A percentile compares a stretch with the other conserved stretches of the same genome.
These are phyloP conservation scores for Phytophthora vignae DNA, from an alignment of 352 stramenopile species.

Conservation along the genomic window DNA sequence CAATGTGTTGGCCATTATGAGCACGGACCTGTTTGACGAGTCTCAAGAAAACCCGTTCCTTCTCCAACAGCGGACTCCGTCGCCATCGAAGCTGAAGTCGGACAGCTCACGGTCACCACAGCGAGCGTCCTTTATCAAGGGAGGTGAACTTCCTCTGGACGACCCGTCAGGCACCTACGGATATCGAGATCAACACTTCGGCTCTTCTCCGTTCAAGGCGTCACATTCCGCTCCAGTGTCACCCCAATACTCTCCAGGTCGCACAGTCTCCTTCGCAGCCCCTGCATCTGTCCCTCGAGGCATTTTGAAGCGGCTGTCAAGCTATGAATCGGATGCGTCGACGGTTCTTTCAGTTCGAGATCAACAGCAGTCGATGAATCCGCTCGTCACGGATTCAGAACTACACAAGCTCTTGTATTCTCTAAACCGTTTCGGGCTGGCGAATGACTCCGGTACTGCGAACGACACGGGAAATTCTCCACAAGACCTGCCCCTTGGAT, in stretches of 20 bases:
- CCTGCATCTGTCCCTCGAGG: slow-evolving; percentile 40
- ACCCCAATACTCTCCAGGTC: slow-evolving; percentile 26
- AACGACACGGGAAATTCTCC: not conserved
- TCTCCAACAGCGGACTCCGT: slow-evolving; percentile 41
- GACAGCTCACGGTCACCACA: slow-evolving; percentile 8
- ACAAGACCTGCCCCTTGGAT: slow-evolving; percentile 5
- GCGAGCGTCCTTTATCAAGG: slow-evolving; percentile 21
- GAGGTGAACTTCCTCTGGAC: slow-evolving; percentile 48
- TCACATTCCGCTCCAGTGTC: slow-evolving; percentile 9
- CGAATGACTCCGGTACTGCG: slow-evolving; percentile 24
- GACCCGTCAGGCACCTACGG: slow-evolving; percentile 27
- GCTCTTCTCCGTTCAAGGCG: slow-evolving; percentile 13
- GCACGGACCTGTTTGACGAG: slow-evolving; percentile 76
- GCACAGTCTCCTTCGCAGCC: slow-evolving; percentile 46
- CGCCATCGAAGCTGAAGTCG: slow-evolving; percentile 20
- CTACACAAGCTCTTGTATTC: slow-evolving; percentile 77
- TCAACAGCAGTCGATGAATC: slow-evolving; percentile 31
- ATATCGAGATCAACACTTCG: slow-evolving; percentile 8
- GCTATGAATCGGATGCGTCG: slow-evolving; percentile 52
- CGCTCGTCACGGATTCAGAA: slow-evolving; percentile 45
- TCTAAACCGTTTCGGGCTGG: slow-evolving; percentile 59
- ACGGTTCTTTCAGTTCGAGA: slow-evolving; percentile 40
- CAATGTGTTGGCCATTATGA: slow-evolving; percentile 75
- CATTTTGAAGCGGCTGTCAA: slow-evolving; percentile 57
- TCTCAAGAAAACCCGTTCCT: slow-evolving; percentile 77